Evolutionary conservation across 176 grass and related monocot species (phyloP).

Genomic region (Aechmea fasciata): DNA sequence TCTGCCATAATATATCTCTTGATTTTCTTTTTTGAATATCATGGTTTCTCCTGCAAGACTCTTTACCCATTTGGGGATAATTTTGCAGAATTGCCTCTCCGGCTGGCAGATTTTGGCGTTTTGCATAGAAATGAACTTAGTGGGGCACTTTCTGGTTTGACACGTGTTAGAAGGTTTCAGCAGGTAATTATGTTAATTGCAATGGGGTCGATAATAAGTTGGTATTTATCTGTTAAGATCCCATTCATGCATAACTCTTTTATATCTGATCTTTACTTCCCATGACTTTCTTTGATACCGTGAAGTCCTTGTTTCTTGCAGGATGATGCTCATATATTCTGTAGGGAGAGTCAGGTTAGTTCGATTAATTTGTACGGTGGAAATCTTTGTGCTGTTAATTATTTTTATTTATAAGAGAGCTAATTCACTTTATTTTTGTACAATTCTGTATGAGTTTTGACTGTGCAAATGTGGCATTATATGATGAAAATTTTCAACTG

Average conservation of each 20-base stretch:
- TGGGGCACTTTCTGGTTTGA: constrained; percentile 94
- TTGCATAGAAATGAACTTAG: constrained; percentile 94
- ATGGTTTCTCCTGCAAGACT: neutral
- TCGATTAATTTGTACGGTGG: constrained; percentile 16
- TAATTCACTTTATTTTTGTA: neutral
- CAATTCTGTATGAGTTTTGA: neutral
- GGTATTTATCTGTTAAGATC: neutral
- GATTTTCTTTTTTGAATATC: neutral
- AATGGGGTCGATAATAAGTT: neutral
- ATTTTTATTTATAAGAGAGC: neutral
- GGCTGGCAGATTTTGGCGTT: constrained; percentile 95
- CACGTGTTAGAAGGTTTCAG: constrained; percentile 98
- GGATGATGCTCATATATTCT: constrained; percentile 99
- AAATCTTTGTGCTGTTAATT: neutral
- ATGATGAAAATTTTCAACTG: neutral
- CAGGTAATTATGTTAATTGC: constrained; percentile 43
- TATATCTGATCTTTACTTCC: neutral
- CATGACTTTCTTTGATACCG: neutral
- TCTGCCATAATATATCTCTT: neutral
- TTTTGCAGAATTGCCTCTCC: constrained; percentile 85
- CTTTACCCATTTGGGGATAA: constrained; percentile 14
- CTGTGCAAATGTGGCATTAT: neutral
- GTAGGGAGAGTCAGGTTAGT: constrained; percentile 81
- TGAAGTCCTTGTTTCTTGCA: constrained; percentile 24
- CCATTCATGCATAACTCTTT: neutral